A percentile compares a stretch with the other conserved stretches of the same genome.
phyloP scores from a whole-genome alignment of 805 yeast species.

The Lipomyces chichibuensis region DNA sequence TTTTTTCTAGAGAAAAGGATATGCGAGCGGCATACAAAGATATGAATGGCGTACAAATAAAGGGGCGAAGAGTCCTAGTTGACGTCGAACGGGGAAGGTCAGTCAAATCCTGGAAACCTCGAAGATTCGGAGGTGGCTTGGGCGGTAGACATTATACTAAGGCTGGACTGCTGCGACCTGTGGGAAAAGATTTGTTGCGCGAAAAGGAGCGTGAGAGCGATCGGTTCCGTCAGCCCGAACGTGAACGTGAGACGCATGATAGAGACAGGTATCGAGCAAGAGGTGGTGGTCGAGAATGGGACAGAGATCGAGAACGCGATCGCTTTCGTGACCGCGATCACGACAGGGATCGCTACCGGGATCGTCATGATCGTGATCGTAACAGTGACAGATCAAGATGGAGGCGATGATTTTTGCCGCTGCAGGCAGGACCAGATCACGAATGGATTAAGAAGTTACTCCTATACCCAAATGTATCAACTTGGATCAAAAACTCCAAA shows the following conservation, averaged over 20 bases:
- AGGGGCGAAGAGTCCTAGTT: conserved; percentile 54
- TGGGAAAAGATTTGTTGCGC: conserved; percentile 11
- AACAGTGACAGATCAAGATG: conserved; percentile 25
- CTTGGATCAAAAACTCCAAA: conserved; percentile 13
- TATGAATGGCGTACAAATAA: conserved; percentile 56
- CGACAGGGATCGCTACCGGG: conserved; percentile 24
- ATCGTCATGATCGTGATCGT: conserved; percentile 26
- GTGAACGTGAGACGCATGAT: conserved; percentile 39
- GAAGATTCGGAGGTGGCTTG: conserved; percentile 81
- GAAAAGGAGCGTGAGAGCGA: conserved; percentile 32
- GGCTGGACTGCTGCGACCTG: conserved; percentile 35
- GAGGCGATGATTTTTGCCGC: conserved; percentile 12
- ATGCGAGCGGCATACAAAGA: conserved; percentile 65
- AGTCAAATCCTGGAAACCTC: conserved; percentile 47
- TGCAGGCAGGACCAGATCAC: conserved; percentile 11
- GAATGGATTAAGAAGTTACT: conserved; percentile 12
- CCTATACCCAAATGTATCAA: conserved; percentile 10
- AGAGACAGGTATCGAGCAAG: conserved; percentile 31
- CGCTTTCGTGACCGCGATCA: conserved; percentile 14
- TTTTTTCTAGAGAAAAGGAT: conserved; percentile 62
- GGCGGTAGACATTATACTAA: conserved; percentile 76
- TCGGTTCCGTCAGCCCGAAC: conserved; percentile 11
- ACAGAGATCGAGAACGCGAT: conserved; percentile 19
- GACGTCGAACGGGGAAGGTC: conserved; percentile 49
- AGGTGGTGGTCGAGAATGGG: conserved; percentile 25